A percentile compares a stretch with the other conserved stretches of the same genome.
Conservation (phyloP, 1,139 yeast species). For the Saccharomyces hybrid region DNA sequence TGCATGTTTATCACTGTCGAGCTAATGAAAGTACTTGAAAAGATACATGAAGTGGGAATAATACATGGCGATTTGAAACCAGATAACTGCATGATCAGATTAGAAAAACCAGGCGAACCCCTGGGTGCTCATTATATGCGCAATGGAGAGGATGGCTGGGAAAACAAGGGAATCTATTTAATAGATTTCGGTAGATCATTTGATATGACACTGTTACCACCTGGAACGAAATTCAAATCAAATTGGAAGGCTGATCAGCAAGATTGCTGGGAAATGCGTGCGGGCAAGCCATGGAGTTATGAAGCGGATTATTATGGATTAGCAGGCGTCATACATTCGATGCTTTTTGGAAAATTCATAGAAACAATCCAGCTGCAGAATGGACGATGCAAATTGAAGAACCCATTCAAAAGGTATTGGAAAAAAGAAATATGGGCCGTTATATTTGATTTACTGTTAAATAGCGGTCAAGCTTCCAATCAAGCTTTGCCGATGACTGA, state of each 20-base stretch:
- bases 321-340: constrained; percentile 65
- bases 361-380: constrained; percentile 33
- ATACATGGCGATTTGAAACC: constrained; percentile 84
- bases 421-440: constrained; percentile 63
- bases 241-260: constrained; percentile 62
- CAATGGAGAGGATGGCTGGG: constrained; percentile 43
- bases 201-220: constrained; percentile 53
- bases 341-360: constrained; percentile 63
- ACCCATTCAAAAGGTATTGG: constrained; percentile 68
- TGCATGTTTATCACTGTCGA: constrained; percentile 59
- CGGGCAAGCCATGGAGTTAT: constrained; percentile 59
- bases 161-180: constrained; percentile 48
- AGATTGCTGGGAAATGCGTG: constrained; percentile 70
- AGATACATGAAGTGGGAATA: constrained; percentile 55
- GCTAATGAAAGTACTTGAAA: constrained; percentile 50
- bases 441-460: constrained; percentile 56
- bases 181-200: constrained; percentile 83
- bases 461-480: constrained; percentile 38
- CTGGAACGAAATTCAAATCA: constrained; percentile 47
- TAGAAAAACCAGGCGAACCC: constrained; percentile 30
- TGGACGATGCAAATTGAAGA: constrained; percentile 35
- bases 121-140: constrained; percentile 29
- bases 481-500: constrained; percentile 36
- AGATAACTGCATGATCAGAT: constrained; percentile 75
- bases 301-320: constrained; percentile 83